Percentiles rank a stretch among this genome's conserved stretches.
These are phyloP conservation scores for Solanum appendiculatum DNA, from an alignment of 257 asterid species.

Conservation along the genomic window DNA sequence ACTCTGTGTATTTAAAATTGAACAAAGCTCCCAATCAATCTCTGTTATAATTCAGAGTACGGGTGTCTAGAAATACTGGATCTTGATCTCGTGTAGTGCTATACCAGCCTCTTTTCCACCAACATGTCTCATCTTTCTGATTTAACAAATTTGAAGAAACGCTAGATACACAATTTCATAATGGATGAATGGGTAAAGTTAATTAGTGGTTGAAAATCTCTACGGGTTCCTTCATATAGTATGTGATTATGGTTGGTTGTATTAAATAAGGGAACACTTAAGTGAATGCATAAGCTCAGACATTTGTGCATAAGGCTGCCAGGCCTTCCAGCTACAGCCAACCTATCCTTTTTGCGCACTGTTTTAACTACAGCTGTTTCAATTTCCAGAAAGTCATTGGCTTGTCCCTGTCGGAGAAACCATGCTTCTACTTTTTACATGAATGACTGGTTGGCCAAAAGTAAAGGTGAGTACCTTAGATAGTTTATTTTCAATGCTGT, in stretches of 20 bases:
- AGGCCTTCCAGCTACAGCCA: neutral
- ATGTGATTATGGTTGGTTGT: neutral
- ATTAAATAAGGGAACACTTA: neutral
- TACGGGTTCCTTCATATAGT: neutral
- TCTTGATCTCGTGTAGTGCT: neutral
- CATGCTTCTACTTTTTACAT: constrained; percentile 22
- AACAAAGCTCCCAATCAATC: neutral
- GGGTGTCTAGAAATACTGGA: neutral
- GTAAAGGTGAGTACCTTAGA: constrained; percentile 37
- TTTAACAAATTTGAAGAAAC: neutral
- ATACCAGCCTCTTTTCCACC: neutral
- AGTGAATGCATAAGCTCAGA: neutral
- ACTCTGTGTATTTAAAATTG: neutral
- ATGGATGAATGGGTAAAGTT: neutral
- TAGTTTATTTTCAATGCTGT: neutral
- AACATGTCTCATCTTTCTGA: neutral
- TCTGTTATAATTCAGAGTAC: neutral
- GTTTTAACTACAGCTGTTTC: neutral
- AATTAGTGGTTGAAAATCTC: neutral
- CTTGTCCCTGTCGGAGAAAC: constrained; percentile 23
- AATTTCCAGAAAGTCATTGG: constrained; percentile 29
- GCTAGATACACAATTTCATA: neutral
- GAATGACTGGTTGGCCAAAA: constrained; percentile 14
- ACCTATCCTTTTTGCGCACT: neutral
- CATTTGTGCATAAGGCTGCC: neutral